A percentile compares a stretch with the other conserved stretches of the same genome.
phyloP scores from a whole-genome alignment of 106 monocot species.

The Platanthera guangdongensis region DNA sequence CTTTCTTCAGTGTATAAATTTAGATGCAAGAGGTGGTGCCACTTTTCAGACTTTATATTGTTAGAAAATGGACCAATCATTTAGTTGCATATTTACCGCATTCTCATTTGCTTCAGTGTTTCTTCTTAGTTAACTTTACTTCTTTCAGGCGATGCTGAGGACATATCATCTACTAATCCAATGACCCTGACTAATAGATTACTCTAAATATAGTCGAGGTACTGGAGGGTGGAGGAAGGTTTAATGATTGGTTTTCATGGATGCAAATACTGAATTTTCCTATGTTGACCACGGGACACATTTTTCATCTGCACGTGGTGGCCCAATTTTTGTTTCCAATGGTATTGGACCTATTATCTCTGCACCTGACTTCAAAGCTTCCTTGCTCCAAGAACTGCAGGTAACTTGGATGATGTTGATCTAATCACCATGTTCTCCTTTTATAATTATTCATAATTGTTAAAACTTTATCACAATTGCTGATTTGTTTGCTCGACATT shows the following conservation, averaged over 20 bases:
- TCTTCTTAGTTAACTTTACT: not conserved
- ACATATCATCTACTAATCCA: not conserved
- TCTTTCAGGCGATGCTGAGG: not conserved
- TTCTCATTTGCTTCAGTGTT: not conserved
- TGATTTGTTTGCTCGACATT: not conserved
- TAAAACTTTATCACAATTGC: not conserved
- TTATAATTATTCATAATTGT: not conserved
- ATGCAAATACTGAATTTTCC: not conserved
- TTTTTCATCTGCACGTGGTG: conserved; percentile 58
- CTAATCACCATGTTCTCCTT: not conserved
- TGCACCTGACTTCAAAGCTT: conserved; percentile 44
- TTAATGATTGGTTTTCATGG: not conserved
- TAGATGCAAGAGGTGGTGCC: not conserved
- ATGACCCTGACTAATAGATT: not conserved
- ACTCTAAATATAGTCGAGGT: not conserved
- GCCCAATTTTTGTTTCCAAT: conserved; percentile 63
- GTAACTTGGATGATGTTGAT: conserved; percentile 5
- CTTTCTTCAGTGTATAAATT: not conserved
- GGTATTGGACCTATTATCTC: conserved; percentile 51
- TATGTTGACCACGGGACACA: conserved; percentile 14
- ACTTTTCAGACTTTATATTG: not conserved
- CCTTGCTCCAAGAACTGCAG: conserved; percentile 42
- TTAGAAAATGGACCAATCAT: not conserved
- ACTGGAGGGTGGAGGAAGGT: not conserved
- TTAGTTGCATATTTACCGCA: not conserved